Evolutionary conservation across 2,329 filamentous ascomycete species (phyloP).

Genomic region (Calonectria montana): DNA sequence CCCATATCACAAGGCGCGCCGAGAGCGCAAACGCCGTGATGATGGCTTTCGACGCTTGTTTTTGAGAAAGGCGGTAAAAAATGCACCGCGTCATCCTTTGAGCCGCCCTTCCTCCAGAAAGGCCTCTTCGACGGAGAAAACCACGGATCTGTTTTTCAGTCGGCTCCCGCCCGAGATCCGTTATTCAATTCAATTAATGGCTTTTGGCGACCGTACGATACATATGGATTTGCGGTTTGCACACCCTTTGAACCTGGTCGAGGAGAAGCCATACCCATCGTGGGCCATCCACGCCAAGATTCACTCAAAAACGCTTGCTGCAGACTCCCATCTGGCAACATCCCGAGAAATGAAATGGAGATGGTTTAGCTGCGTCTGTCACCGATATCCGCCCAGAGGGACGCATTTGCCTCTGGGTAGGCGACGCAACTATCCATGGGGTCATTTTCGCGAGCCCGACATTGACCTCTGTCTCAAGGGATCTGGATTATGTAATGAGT

Average conservation of each 20-base stretch:
- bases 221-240: constrained; percentile 39
- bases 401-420: constrained; percentile 24
- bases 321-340: constrained; percentile 15
- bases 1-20: constrained; percentile 14
- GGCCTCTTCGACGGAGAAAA: neutral
- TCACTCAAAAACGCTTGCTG: constrained; percentile 4
- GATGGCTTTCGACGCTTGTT: constrained; percentile 16
- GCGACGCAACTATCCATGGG: constrained; percentile 23
- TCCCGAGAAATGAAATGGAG: constrained; percentile 31
- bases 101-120: constrained; percentile 10
- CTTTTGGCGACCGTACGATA: constrained; percentile 23
- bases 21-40: constrained; percentile 16
- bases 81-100: neutral
- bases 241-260: constrained; percentile 27
- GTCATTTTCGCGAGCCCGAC: constrained; percentile 27
- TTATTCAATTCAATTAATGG: constrained; percentile 7
- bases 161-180: constrained; percentile 21
- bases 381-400: constrained; percentile 28
- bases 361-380: constrained; percentile 44
- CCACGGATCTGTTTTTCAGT: constrained; percentile 18
- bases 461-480: constrained; percentile 26
- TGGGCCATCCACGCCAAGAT: constrained; percentile 21
- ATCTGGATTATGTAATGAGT: constrained; percentile 23
- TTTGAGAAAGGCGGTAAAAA: neutral
- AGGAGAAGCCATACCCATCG: constrained; percentile 5